These are phyloP conservation scores for Cladosporium austrohemisphaericum DNA, from an alignment of 2,329 filamentous ascomycete genomes.

Conservation along the genomic window DNA sequence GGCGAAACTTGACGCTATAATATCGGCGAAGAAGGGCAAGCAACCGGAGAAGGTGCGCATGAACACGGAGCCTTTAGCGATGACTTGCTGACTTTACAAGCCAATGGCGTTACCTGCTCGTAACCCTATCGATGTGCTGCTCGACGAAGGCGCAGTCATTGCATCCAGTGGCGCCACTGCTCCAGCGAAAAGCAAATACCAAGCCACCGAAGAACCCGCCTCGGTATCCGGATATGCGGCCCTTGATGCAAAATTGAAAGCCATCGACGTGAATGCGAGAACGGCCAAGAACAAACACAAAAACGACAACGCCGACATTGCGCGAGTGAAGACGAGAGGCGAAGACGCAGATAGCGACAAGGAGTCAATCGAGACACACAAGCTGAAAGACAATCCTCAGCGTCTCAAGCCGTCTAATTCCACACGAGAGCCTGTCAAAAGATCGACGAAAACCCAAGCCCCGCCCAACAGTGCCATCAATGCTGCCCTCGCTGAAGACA, in stretches of 20 bases:
- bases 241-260: neutral
- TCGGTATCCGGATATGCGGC: neutral
- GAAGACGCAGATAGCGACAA: too few species aligned
- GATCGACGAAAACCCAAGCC: too few species aligned
- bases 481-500: too few species aligned
- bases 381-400: too few species aligned
- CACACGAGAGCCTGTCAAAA: too few species aligned
- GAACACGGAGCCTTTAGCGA: neutral
- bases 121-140: conserved; percentile 11
- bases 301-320: too few species aligned
- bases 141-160: conserved; percentile 7
- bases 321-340: too few species aligned
- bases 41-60: neutral
- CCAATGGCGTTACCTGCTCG: neutral
- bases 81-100: neutral
- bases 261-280: neutral
- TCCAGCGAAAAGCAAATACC: neutral
- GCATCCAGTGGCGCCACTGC: neutral
- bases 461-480: too few species aligned
- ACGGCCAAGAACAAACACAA: neutral
- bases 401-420: too few species aligned
- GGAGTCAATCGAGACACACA: too few species aligned
- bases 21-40: neutral
- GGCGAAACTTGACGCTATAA: neutral
- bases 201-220: too few species aligned